Percentiles rank a stretch among this genome's conserved stretches.
Evolutionary conservation across 371 early-diverging fungal species (phyloP).

Genomic region (Fennellomyces sp.): DNA sequence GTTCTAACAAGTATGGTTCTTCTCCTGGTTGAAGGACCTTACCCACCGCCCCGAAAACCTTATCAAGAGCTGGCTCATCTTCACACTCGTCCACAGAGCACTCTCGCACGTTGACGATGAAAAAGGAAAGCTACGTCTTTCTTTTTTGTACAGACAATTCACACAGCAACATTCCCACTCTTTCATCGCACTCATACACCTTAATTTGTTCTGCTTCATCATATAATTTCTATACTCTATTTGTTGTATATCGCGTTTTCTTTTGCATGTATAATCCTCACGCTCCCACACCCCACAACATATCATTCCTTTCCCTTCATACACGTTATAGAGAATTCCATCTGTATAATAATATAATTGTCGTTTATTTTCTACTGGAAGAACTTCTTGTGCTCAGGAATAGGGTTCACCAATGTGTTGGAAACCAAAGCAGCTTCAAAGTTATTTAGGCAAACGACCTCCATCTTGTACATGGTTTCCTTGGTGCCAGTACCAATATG

Average conservation of each 20-base stretch:
- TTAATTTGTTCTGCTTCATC: constrained; percentile 1
- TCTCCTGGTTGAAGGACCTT: constrained; percentile 2
- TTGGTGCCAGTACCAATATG: constrained; percentile 51
- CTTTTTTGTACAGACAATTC: background rate
- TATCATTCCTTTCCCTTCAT: background rate
- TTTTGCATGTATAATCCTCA: constrained; percentile 15
- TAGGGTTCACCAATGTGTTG: constrained; percentile 36
- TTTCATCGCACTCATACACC: background rate
- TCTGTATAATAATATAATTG: background rate
- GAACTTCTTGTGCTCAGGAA: constrained; percentile 42
- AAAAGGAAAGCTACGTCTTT: background rate
- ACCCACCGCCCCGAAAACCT: constrained; percentile 9
- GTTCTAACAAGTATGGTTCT: background rate
- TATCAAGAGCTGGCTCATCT: constrained; percentile 9
- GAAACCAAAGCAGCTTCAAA: constrained; percentile 31
- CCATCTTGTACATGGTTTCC: constrained; percentile 48
- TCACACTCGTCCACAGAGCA: background rate
- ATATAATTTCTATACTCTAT: background rate
- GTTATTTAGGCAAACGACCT: constrained; percentile 40
- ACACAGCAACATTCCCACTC: background rate
- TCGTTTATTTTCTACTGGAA: constrained; percentile 15
- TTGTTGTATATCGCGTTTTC: constrained; percentile 11
- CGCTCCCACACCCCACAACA: background rate
- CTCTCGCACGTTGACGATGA: background rate
- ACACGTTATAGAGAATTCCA: background rate